These are phyloP conservation scores for Cryphonectria radicalis DNA, from an alignment of 2,329 filamentous ascomycete species.

Conservation along the genomic window DNA sequence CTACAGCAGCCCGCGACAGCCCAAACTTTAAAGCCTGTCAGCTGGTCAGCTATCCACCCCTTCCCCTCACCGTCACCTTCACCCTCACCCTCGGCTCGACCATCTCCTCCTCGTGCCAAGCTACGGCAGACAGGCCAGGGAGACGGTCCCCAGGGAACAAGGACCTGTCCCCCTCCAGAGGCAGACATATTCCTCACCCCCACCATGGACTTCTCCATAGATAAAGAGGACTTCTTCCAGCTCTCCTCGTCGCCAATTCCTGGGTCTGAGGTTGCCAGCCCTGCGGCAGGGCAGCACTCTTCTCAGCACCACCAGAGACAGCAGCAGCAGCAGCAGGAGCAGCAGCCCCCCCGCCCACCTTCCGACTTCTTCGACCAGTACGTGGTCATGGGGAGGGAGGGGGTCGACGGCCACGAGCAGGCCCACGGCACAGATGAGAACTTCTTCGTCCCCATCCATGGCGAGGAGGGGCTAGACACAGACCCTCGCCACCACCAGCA, in stretches of 20 bases:
- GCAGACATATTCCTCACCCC: slow-evolving; percentile 20
- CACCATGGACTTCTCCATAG: slow-evolving; percentile 27
- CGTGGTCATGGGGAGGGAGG: slow-evolving; percentile 23
- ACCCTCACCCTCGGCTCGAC: neutral
- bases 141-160: slow-evolving; percentile 6
- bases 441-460: slow-evolving; percentile 24
- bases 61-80: neutral
- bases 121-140: neutral
- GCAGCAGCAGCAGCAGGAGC: neutral
- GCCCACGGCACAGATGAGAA: slow-evolving; percentile 5
- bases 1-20: slow-evolving; percentile 4
- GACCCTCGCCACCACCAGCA: neutral
- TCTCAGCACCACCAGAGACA: neutral
- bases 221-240: slow-evolving; percentile 29
- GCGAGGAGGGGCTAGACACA: neutral
- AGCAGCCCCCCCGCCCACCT: slow-evolving; percentile 13
- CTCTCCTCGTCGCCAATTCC: slow-evolving; percentile 19
- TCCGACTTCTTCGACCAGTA: slow-evolving; percentile 29
- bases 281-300: slow-evolving; percentile 9
- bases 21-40: slow-evolving; percentile 3
- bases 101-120: neutral
- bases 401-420: neutral
- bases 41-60: neutral
- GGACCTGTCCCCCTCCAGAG: slow-evolving; percentile 13
- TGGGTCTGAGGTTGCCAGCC: slow-evolving; percentile 1